Percentiles rank a stretch among this genome's conserved stretches.
These are phyloP conservation scores for Dimocarpus longan DNA, from an alignment of 345 rosid species.

Conservation along the genomic window DNA sequence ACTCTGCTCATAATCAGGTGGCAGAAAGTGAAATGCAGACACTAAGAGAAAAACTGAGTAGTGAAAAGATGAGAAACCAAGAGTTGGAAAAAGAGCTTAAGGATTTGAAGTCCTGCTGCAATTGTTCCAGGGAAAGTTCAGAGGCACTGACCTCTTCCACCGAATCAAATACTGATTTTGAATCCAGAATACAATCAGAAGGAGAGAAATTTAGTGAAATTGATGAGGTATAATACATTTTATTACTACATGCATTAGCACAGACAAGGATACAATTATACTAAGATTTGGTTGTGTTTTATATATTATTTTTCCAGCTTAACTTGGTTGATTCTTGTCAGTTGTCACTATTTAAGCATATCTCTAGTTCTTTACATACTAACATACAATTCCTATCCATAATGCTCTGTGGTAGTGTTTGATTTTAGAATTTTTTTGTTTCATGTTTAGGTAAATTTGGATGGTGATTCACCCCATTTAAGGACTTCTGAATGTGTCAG, in stretches of 20 bases:
- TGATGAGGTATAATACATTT: slow-evolving; percentile 36
- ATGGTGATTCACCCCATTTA: background rate
- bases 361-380: background rate
- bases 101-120: slow-evolving; percentile 49
- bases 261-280: background rate
- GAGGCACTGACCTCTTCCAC: slow-evolving; percentile 22
- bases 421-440: slow-evolving; percentile 4
- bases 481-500: background rate
- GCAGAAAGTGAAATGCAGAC: slow-evolving; percentile 61
- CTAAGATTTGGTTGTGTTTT: background rate
- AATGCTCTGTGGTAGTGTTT: background rate
- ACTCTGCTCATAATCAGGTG: slow-evolving; percentile 41
- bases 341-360: background rate
- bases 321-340: background rate
- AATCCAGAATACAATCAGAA: slow-evolving; percentile 25
- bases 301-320: background rate
- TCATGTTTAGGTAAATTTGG: slow-evolving; percentile 19
- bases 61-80: slow-evolving; percentile 49
- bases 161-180: slow-evolving; percentile 29
- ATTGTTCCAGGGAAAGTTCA: slow-evolving; percentile 34
- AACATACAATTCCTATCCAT: background rate
- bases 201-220: slow-evolving; percentile 20
- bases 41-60: slow-evolving; percentile 51
- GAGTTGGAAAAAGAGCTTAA: slow-evolving; percentile 59
- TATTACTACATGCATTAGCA: background rate